A percentile compares a stretch with the other conserved stretches of the same genome.
phyloP scores from a whole-genome alignment of 2,329 filamentous ascomycete species.

The Talaromyces albobiverticillius region DNA sequence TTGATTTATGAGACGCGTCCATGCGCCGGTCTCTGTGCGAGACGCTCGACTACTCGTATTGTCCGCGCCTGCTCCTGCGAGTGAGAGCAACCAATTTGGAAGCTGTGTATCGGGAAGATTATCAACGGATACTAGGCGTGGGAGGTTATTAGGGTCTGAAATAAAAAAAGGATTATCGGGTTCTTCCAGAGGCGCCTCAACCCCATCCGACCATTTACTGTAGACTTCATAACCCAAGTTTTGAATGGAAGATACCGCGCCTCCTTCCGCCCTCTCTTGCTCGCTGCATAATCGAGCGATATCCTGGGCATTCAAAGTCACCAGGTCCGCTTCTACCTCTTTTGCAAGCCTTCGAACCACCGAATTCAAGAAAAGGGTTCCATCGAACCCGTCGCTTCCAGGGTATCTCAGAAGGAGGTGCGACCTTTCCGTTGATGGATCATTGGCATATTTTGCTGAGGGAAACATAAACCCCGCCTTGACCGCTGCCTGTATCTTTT shows the following conservation, averaged over 20 bases:
- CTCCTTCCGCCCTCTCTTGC: conserved; percentile 36
- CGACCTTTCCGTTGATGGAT: conserved; percentile 51
- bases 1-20: conserved; percentile 34
- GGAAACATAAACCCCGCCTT: conserved; percentile 50
- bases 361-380: conserved; percentile 54
- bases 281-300: conserved; percentile 44
- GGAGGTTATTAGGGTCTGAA: neutral
- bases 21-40: conserved; percentile 16
- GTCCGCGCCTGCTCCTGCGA: conserved; percentile 26
- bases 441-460: conserved; percentile 38
- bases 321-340: conserved; percentile 48
- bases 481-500: conserved; percentile 51
- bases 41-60: conserved; percentile 15
- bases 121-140: conserved; percentile 10
- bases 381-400: conserved; percentile 44
- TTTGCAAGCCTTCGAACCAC: conserved; percentile 64
- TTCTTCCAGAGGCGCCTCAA: no score
- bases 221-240: conserved; percentile 57
- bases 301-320: conserved; percentile 46
- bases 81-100: conserved; percentile 29
- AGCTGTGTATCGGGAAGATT: conserved; percentile 30
- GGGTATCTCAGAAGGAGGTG: conserved; percentile 61
- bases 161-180: conserved; percentile 5
- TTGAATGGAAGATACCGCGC: conserved; percentile 33
- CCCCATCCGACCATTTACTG: conserved; percentile 44